Percentiles rank a stretch among this genome's conserved stretches.
Evolutionary conservation across 805 yeast species (phyloP).

Genomic region (Cyberlindnera subsufficiens): DNA sequence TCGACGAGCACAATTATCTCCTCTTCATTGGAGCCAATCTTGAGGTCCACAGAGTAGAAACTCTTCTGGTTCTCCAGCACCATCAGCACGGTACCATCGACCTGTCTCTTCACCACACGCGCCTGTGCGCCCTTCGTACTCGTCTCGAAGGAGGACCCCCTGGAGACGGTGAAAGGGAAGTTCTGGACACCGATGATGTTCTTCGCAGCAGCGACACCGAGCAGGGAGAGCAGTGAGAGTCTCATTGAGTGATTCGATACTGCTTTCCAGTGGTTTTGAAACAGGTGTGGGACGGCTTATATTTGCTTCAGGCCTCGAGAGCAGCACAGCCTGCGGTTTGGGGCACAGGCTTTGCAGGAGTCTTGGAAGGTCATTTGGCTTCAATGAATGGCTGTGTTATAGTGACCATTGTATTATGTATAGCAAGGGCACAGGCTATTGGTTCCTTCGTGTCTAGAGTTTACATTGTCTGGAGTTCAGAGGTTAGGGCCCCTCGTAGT

Average conservation of each 20-base stretch:
- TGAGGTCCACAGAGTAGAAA: slow-evolving; percentile 40
- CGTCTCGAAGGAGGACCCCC: slow-evolving; percentile 13
- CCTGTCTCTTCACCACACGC: slow-evolving; percentile 5
- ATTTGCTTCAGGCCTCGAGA: too few relatives aligned
- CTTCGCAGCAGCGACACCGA: slow-evolving; percentile 8
- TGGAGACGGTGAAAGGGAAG: slow-evolving; percentile 12
- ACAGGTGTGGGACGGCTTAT: too few relatives aligned
- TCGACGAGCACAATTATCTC: slow-evolving; percentile 55
- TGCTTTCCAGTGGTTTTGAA: too few relatives aligned
- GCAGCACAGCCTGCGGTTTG: too few relatives aligned
- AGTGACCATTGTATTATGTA: too few relatives aligned
- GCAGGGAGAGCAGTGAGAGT: background rate
- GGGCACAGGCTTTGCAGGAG: too few relatives aligned
- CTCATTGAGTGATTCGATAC: background rate
- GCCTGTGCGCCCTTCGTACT: slow-evolving; percentile 7
- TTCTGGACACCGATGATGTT: slow-evolving; percentile 12
- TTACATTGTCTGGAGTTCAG: too few relatives aligned
- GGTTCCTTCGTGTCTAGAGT: too few relatives aligned
- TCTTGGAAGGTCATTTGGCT: too few relatives aligned
- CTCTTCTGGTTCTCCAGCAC: slow-evolving; percentile 32
- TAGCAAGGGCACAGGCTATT: too few relatives aligned
- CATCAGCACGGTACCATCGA: slow-evolving; percentile 27
- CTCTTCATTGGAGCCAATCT: slow-evolving; percentile 55
- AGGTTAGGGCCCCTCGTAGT: too few relatives aligned
- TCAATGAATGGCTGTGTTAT: too few relatives aligned